These are phyloP conservation scores for Termitomyces sp. DNA, from an alignment of 768 basidiomycete species.

Conservation along the genomic window DNA sequence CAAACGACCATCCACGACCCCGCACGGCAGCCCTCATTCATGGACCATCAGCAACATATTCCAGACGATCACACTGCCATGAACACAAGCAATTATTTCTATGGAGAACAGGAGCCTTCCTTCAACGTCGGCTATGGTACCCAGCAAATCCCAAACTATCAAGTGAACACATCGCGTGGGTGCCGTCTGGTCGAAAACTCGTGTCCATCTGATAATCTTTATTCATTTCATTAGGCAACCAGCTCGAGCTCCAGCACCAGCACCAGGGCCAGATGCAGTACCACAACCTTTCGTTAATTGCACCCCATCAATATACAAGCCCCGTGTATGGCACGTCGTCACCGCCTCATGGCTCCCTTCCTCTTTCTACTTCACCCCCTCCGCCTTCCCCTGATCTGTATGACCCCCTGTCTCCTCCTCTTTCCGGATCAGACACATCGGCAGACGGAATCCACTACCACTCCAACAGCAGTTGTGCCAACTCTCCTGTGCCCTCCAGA, in stretches of 20 bases:
- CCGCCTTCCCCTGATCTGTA: constrained; percentile 78
- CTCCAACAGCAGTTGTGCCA: constrained; percentile 74
- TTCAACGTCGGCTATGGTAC: constrained; percentile 51
- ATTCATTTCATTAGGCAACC: constrained; percentile 52
- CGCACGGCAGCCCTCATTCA: constrained; percentile 30
- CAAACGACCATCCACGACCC: constrained; percentile 22
- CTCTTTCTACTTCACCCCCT: constrained; percentile 67
- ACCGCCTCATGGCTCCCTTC: constrained; percentile 69
- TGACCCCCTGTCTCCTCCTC: constrained; percentile 80
- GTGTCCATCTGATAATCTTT: constrained; percentile 69
- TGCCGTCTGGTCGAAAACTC: constrained; percentile 46
- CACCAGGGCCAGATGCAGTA: constrained; percentile 41
- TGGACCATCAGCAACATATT: constrained; percentile 45
- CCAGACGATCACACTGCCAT: constrained; percentile 46
- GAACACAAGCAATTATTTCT: constrained; percentile 46
- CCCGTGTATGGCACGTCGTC: constrained; percentile 54
- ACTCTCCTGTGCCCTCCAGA: constrained; percentile 77
- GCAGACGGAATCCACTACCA: constrained; percentile 79
- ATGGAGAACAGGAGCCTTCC: constrained; percentile 53
- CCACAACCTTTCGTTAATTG: constrained; percentile 65
- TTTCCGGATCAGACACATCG: constrained; percentile 89
- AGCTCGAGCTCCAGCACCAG: constrained; percentile 60
- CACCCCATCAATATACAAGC: constrained; percentile 60
- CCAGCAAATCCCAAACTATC: constrained; percentile 55
- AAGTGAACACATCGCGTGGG: constrained; percentile 68